Base-by-base conservation (phyloP, 140 eudicot species). In the Erigeron philadelphicus region DNA sequence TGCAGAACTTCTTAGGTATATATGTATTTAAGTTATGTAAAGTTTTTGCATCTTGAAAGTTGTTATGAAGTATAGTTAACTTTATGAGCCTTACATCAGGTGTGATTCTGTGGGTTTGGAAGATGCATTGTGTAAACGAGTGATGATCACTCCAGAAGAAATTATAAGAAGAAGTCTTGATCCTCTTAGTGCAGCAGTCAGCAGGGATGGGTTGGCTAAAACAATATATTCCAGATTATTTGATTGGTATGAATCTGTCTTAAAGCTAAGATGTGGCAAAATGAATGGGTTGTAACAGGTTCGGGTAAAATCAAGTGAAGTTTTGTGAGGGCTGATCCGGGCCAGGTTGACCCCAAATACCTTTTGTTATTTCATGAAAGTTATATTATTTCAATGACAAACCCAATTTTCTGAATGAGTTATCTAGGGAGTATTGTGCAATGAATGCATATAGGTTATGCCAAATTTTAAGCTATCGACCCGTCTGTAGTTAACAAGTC, bases 61-160 rank as follows among this genome's bases (percentile, higher is more conserved):
- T 45, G 38, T 48, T 65, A 58, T 16, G 35, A 58, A 38, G 0
- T 1, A 31, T 45, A 50, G 23, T 16, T 25, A 53, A 11, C 7
- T 9, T 69, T 56, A 60, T 71, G 48, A 68, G 70, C 19, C 6
- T 45, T 72, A 45, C 65, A 56, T 83, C 70, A 94, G 99, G 99
- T 94, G 99, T 78, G 89, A 87, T 79, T 74, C 86, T 80, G 54
- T 61, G 79, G 97, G 85, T 64, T 74, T 94, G 90, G 95, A 87
- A 83, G 99, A 94, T 79, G 99, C 99, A 49, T 72, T 94, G 65
- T 75, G 91, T 64, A 85, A 94, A 79, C 89, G 99, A 76, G 95
- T 94, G 81, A 94, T 94, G 99, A 79, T 94, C 67, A 94, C 99
- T 64, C 99, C 99, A 41, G 99, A 94, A 87, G 99, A 94, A 89